Evolutionary conservation across 148 eudicot species (phyloP).

Genomic region (Pharnaceum exiguum): DNA sequence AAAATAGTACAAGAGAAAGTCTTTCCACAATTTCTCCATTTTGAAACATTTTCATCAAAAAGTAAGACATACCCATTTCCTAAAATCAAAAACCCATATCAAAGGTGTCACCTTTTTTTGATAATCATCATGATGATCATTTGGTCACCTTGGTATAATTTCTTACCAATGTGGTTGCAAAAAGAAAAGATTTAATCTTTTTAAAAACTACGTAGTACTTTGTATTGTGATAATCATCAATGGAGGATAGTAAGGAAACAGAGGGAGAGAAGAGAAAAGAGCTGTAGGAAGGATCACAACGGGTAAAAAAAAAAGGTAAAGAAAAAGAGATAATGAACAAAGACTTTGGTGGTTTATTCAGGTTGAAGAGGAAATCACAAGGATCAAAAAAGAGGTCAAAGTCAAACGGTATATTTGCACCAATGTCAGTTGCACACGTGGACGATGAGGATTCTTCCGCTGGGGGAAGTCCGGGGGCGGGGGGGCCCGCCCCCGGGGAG

Average conservation of each 20-base stretch:
- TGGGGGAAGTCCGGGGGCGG: conserved; percentile 11
- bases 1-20: neutral
- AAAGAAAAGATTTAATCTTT: conserved; percentile 1
- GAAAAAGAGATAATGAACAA: conserved; percentile 26
- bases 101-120: conserved; percentile 11
- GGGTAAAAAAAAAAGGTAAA: neutral
- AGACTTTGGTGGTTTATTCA: conserved; percentile 31
- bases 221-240: neutral
- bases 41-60: conserved; percentile 3
- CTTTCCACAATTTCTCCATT: conserved; percentile 11
- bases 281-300: too few relatives aligned
- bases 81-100: conserved; percentile 19
- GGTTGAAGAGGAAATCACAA: conserved; percentile 39
- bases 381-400: conserved; percentile 47
- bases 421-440: conserved; percentile 89
- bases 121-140: neutral
- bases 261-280: neutral
- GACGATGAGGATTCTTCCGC: conserved; percentile 43
- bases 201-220: too few relatives aligned
- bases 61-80: conserved; percentile 20
- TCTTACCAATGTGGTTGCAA: too few relatives aligned
- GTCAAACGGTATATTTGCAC: conserved; percentile 42
- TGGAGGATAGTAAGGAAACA: conserved; percentile 18
- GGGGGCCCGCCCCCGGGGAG: conserved; percentile 16
- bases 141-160: conserved; percentile 13